Evolutionary conservation across 768 basidiomycete genomes (phyloP).

Genomic region (Chiua virens): DNA sequence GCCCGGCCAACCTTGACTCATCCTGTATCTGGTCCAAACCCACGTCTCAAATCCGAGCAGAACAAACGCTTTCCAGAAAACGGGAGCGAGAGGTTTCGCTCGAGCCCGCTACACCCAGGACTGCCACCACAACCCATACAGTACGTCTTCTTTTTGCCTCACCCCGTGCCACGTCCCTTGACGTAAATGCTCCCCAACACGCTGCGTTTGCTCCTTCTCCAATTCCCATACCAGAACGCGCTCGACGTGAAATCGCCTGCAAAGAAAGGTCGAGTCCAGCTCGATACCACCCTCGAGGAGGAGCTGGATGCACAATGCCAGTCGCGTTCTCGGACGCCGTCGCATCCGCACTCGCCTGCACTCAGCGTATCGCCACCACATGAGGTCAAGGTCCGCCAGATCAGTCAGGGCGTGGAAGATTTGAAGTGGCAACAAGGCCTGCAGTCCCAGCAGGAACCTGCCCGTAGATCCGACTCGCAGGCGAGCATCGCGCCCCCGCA

Average conservation of each 20-base stretch:
- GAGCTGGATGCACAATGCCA: slow-evolving; percentile 45
- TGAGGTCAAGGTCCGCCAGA: slow-evolving; percentile 78
- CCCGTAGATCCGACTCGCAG: slow-evolving; percentile 1
- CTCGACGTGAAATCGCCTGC: slow-evolving; percentile 58
- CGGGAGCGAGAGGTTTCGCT: slow-evolving; percentile 77
- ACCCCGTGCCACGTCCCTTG: slow-evolving; percentile 18
- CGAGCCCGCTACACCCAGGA: slow-evolving; percentile 59
- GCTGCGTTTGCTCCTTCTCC: slow-evolving; percentile 17
- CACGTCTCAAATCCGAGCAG: slow-evolving; percentile 19
- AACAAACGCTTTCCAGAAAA: slow-evolving; percentile 59
- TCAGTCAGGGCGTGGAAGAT: slow-evolving; percentile 78
- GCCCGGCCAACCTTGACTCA: slow-evolving; percentile 22
- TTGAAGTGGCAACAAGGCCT: slow-evolving; percentile 60
- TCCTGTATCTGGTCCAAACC: slow-evolving; percentile 22
- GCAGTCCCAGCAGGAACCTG: slow-evolving; percentile 11
- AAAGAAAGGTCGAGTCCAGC: slow-evolving; percentile 70
- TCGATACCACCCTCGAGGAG: slow-evolving; percentile 67
- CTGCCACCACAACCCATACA: slow-evolving; percentile 26
- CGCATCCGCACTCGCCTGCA: slow-evolving; percentile 27
- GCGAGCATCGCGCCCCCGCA: slow-evolving; percentile 4
- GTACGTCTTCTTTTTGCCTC: slow-evolving; percentile 32
- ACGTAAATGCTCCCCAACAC: slow-evolving; percentile 28
- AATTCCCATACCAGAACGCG: slow-evolving; percentile 27
- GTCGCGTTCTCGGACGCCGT: slow-evolving; percentile 37
- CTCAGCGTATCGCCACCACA: slow-evolving; percentile 65